phyloP scores from a whole-genome alignment of 83 land plant species.

The Picea mariana region DNA sequence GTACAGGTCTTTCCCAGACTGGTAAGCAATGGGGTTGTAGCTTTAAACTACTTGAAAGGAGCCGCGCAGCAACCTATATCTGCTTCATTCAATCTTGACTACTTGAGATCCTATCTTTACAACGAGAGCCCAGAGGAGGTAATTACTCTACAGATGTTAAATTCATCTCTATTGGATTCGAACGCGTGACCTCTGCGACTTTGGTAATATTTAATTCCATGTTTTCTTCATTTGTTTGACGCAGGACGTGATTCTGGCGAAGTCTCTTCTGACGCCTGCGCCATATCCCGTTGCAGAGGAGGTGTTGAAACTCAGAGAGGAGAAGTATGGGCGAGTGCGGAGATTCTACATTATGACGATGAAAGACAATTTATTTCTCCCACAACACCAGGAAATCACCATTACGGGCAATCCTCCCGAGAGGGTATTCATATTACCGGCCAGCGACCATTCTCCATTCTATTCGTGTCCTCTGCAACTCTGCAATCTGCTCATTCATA shows the following conservation, averaged over 20 bases:
- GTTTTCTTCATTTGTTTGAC: no score
- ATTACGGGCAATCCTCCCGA: neutral
- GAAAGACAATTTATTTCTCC: slow-evolving; percentile 5
- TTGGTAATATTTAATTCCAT: no score
- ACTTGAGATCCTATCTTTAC: neutral
- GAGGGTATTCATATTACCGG: neutral
- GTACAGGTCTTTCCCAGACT: neutral
- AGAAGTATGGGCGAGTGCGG: slow-evolving; percentile 3
- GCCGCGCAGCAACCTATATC: neutral
- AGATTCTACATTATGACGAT: neutral
- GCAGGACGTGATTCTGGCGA: neutral
- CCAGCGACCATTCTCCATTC: slow-evolving; percentile 7
- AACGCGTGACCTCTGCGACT: no score
- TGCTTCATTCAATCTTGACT: neutral
- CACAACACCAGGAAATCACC: neutral
- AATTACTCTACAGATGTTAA: no score
- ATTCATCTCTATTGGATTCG: no score
- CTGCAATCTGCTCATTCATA: slow-evolving; percentile 12
- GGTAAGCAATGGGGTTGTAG: neutral
- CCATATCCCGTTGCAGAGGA: slow-evolving; percentile 10
- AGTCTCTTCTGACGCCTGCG: neutral
- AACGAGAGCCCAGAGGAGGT: no score
- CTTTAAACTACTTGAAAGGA: neutral
- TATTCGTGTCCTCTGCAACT: neutral
- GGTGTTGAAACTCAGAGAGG: neutral